Percentiles rank a stretch among this genome's conserved stretches.
Evolutionary conservation across 2,329 filamentous ascomycete genomes (phyloP).

Genomic region (Thermoascus crustaceus): DNA sequence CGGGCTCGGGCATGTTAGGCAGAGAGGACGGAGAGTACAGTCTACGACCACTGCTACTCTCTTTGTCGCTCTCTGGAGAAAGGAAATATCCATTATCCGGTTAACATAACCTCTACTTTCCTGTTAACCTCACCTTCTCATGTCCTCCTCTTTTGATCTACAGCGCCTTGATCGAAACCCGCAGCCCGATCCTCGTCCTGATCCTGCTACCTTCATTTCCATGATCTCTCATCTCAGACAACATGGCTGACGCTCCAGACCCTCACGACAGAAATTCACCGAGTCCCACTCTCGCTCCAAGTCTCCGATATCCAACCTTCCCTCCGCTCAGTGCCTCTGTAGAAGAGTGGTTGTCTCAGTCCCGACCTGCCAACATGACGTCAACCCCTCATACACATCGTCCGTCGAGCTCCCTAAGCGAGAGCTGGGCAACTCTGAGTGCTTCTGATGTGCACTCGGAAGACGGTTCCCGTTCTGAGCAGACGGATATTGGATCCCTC

Average conservation of each 20-base stretch:
- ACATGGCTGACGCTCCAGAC: conserved; percentile 33
- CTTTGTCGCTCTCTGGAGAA: neutral
- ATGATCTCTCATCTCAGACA: conserved; percentile 14
- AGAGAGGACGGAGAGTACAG: conserved; percentile 1
- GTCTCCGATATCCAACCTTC: conserved; percentile 35
- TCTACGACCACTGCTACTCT: conserved; percentile 1
- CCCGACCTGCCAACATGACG: conserved; percentile 34
- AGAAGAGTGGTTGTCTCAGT: conserved; percentile 35
- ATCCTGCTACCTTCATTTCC: conserved; percentile 6
- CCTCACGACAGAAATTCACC: conserved; percentile 20
- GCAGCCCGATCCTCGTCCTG: conserved; percentile 4
- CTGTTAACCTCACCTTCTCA: conserved; percentile 4
- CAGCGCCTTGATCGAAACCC: neutral
- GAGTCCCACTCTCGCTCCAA: conserved; percentile 19
- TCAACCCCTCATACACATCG: conserved; percentile 23
- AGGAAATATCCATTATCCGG: neutral
- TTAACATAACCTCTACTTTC: neutral
- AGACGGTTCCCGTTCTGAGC: conserved; percentile 37
- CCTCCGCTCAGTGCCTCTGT: conserved; percentile 31
- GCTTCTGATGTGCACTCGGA: conserved; percentile 37
- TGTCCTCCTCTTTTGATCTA: neutral
- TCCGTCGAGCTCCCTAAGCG: conserved; percentile 28
- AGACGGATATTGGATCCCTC: conserved; percentile 36
- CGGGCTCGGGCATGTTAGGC: conserved; percentile 2
- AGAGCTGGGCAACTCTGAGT: conserved; percentile 40